Evolutionary conservation across 257 asterid genomes (phyloP).

Genomic region (Rhazya stricta): DNA sequence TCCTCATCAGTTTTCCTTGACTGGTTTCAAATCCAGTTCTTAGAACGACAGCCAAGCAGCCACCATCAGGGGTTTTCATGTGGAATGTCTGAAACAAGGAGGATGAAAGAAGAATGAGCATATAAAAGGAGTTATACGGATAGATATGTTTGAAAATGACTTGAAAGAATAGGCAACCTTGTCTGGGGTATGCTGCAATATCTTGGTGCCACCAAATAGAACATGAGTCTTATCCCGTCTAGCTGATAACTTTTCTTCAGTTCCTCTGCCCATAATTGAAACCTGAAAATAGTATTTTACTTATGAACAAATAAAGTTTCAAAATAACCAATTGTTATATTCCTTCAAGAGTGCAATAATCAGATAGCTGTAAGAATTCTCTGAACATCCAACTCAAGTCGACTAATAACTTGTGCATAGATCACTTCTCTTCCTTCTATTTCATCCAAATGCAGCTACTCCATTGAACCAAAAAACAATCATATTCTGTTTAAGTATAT

Average conservation of each 20-base stretch:
- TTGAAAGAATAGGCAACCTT: slow-evolving; percentile 45
- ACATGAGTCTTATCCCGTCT: slow-evolving; percentile 86
- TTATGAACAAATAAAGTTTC: neutral
- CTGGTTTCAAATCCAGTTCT: slow-evolving; percentile 99
- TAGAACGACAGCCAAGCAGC: slow-evolving; percentile 93
- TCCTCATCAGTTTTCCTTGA: slow-evolving; percentile 98
- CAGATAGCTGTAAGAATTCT: neutral
- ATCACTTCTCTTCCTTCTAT: neutral
- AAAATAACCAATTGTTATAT: neutral
- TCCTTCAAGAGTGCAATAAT: neutral
- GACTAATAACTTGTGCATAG: neutral
- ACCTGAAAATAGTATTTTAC: slow-evolving; percentile 43
- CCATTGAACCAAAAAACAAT: neutral
- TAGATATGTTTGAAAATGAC: neutral
- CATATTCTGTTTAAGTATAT: neutral
- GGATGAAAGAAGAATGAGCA: slow-evolving; percentile 6
- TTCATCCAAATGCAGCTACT: neutral
- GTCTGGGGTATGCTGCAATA: slow-evolving; percentile 91
- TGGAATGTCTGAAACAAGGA: slow-evolving; percentile 56
- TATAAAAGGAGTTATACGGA: neutral
- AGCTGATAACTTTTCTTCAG: slow-evolving; percentile 69
- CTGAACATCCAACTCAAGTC: neutral
- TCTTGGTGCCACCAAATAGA: slow-evolving; percentile 97
- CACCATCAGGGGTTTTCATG: slow-evolving; percentile 94
- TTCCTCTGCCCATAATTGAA: slow-evolving; percentile 69